Evolutionary conservation across 2,329 filamentous ascomycete genomes (phyloP), one percentile per base, ranked within the genome.

Genomic region (Thielaviopsis ethacetica): DNA sequence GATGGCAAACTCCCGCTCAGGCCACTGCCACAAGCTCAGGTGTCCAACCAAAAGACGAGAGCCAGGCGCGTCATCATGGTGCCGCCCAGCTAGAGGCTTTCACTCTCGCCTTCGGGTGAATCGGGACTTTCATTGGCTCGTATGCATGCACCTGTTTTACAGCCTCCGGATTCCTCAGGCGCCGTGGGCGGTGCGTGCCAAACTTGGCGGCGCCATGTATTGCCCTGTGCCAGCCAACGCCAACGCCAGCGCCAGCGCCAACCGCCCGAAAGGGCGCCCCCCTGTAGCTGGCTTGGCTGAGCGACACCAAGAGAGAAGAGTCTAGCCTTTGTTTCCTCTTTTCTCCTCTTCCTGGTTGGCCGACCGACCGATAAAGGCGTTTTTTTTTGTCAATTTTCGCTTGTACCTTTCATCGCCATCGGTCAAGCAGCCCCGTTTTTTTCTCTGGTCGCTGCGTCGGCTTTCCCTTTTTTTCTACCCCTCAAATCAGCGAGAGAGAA

Each of bases 51-150:
- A 34, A 10, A 10, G 30, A 10, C 7, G 15, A 44, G 38, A 17
- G 38, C 7, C 38, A 17, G 38, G 38, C 38, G 38, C 38, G 38
- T 44, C 38, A 44, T 44, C 17, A 44, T 44, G 38, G 38, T n/a
- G 38, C 38, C 38, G 38, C 38, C 38, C 17, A 44, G 38, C 38
- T 44, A 1, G 38, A 34, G 6, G 12, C 12, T 34, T 5, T 12
- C 38, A 44, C 5, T 44, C n/a, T 15, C 13, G 17, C 13, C 17
- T 44, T 44, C 13, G 17, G 38, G 38, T 44, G 19, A 53, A 53
- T 53, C 52, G 24, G 7, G 26, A n/a, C 26, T 54, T 34, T 60
- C 22, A 60, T 60, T 60, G 58, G 58, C 50, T 34, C 38, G 19
- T 44, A 30, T 21, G 38, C 47, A 9, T 13, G 44, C n/a, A 41